Evolutionary conservation across 164 flowering plant species (phyloP).

Genomic region (Nymphaea thermarum): DNA sequence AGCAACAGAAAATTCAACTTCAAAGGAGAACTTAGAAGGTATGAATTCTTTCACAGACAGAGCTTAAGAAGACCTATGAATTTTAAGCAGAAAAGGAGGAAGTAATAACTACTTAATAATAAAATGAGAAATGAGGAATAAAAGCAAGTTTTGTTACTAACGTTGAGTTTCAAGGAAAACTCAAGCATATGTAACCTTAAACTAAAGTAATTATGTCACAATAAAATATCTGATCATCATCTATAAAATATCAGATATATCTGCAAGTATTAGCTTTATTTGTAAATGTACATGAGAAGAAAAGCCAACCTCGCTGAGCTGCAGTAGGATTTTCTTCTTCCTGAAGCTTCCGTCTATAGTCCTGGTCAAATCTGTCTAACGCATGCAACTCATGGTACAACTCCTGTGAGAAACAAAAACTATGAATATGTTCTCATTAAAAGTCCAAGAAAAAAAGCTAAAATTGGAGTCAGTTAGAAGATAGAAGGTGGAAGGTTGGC

Average conservation of each 20-base stretch:
- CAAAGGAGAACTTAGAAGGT: too few species aligned
- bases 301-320: conserved; percentile 46
- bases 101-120: too few species aligned
- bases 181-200: too few species aligned
- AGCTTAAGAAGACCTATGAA: too few species aligned
- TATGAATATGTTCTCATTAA: neutral
- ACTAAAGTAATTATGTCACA: too few species aligned
- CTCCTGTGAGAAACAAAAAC: conserved; percentile 42
- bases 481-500: neutral
- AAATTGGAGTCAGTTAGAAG: neutral
- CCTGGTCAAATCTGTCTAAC: conserved; percentile 86
- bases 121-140: too few species aligned
- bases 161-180: too few species aligned
- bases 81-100: too few species aligned
- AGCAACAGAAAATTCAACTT: too few species aligned
- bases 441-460: neutral
- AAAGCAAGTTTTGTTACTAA: too few species aligned
- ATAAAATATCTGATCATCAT: too few species aligned
- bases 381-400: conserved; percentile 87
- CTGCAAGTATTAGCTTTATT: neutral
- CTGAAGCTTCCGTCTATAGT: conserved; percentile 65
- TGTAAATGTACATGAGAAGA: neutral
- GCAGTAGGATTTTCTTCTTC: conserved; percentile 66
- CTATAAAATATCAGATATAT: neutral
- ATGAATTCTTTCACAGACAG: too few species aligned